Conservation (phyloP, 495 filamentous ascomycete species). For the Opeltia flavorubescens region DNA sequence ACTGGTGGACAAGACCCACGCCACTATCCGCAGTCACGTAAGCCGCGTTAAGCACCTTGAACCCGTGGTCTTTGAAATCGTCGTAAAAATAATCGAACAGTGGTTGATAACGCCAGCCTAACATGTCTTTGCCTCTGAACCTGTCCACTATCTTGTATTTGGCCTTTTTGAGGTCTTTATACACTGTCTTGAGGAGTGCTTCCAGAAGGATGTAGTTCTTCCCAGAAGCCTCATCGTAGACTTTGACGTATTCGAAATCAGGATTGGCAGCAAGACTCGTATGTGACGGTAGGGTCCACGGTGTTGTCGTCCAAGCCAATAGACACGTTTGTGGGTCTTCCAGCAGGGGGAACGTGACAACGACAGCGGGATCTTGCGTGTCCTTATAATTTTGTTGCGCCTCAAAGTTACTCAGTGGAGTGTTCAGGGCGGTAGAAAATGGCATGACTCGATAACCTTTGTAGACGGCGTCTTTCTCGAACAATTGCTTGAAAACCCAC, state of each 20-base stretch:
- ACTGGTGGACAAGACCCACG: slow-evolving; percentile 90
- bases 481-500: slow-evolving; percentile 94
- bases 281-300: slow-evolving; percentile 89
- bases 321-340: slow-evolving; percentile 60
- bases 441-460: slow-evolving; percentile 86
- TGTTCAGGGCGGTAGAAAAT: slow-evolving; percentile 82
- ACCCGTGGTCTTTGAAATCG: slow-evolving; percentile 78
- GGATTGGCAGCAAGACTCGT: slow-evolving; percentile 69
- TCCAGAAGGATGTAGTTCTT: slow-evolving; percentile 85
- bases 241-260: slow-evolving; percentile 88
- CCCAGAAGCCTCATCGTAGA: slow-evolving; percentile 64
- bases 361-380: slow-evolving; percentile 80
- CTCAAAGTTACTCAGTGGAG: slow-evolving; percentile 87
- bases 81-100: slow-evolving; percentile 90
- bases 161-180: slow-evolving; percentile 95
- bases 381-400: slow-evolving; percentile 92
- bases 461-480: slow-evolving; percentile 79
- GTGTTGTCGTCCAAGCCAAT: slow-evolving; percentile 89
- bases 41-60: slow-evolving; percentile 69
- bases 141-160: slow-evolving; percentile 80
- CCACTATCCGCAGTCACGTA: slow-evolving; percentile 91
- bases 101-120: slow-evolving; percentile 85
- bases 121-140: slow-evolving; percentile 74
- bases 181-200: slow-evolving; percentile 67
- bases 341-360: slow-evolving; percentile 74